Evolutionary conservation across 1,139 yeast species (phyloP).

Genomic region (Arxiozyma slooffiae): DNA sequence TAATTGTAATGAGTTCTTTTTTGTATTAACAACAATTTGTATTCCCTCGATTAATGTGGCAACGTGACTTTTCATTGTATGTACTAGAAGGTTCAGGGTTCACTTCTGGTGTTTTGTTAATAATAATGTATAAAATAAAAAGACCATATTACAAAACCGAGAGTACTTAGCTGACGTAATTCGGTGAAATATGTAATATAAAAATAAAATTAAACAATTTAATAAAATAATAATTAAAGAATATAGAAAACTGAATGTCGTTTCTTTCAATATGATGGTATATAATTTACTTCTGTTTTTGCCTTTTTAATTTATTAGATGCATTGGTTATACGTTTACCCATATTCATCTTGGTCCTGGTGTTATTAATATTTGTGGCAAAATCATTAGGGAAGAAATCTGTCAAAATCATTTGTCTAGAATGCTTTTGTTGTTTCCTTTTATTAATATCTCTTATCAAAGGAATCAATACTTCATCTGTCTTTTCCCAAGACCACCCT

Average conservation of each 20-base stretch:
- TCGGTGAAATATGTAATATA: background rate
- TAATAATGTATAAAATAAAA: too few relatives aligned
- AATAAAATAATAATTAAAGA: too few relatives aligned
- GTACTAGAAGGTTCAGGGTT: too few relatives aligned
- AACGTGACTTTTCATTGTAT: too few relatives aligned
- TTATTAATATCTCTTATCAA: slow-evolving; percentile 70
- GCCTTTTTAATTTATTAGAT: slow-evolving; percentile 39
- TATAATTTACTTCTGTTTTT: slow-evolving; percentile 7
- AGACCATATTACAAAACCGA: background rate
- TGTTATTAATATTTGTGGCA: slow-evolving; percentile 28
- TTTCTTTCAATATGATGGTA: background rate
- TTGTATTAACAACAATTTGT: too few relatives aligned
- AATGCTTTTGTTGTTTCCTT: slow-evolving; percentile 39
- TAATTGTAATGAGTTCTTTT: too few relatives aligned
- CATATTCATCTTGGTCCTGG: slow-evolving; percentile 37
- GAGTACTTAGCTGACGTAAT: background rate
- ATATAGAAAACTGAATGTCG: background rate
- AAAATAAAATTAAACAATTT: too few relatives aligned
- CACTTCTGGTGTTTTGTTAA: too few relatives aligned
- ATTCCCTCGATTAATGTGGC: too few relatives aligned
- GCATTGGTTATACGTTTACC: slow-evolving; percentile 57
- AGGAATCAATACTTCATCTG: slow-evolving; percentile 85
- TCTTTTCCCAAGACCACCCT: slow-evolving; percentile 72
- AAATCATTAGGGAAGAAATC: slow-evolving; percentile 46
- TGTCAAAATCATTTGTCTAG: slow-evolving; percentile 44